These are phyloP conservation scores for Daldinia bambusicola DNA, from an alignment of 495 filamentous ascomycete genomes.

Conservation along the genomic window DNA sequence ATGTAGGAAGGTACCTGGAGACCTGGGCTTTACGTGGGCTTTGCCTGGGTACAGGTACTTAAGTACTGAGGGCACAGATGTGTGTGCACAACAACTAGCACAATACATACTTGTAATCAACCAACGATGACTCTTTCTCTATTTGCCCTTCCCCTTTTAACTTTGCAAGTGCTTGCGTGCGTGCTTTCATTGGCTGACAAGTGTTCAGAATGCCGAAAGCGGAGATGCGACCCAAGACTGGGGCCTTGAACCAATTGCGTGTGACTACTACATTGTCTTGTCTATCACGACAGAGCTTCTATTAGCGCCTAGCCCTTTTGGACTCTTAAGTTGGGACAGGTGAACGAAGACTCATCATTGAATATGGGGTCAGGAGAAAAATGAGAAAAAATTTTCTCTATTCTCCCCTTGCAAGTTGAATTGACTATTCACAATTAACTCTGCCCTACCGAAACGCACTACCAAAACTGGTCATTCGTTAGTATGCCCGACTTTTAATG, in stretches of 20 bases:
- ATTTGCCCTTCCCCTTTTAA: slow-evolving; percentile 34
- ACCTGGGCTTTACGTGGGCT: background rate
- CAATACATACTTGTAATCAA: slow-evolving; percentile 20
- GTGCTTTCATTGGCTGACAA: slow-evolving; percentile 39
- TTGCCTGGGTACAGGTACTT: too few relatives aligned
- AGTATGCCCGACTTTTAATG: slow-evolving; percentile 31
- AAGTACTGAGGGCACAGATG: background rate
- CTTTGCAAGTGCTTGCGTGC: slow-evolving; percentile 42
- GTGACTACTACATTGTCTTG: slow-evolving; percentile 40
- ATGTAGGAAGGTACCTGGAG: slow-evolving; percentile 10
- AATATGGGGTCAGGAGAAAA: slow-evolving; percentile 20
- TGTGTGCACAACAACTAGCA: background rate
- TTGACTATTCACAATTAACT: slow-evolving; percentile 14
- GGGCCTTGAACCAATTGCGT: slow-evolving; percentile 42
- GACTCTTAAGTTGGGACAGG: slow-evolving; percentile 30
- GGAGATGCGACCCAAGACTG: slow-evolving; percentile 40
- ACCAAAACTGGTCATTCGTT: slow-evolving; percentile 14
- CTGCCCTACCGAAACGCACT: slow-evolving; percentile 23
- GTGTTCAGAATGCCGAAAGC: slow-evolving; percentile 42
- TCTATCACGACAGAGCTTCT: slow-evolving; percentile 45
- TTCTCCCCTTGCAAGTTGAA: slow-evolving; percentile 16
- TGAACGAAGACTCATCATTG: slow-evolving; percentile 20
- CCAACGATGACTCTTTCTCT: slow-evolving; percentile 43
- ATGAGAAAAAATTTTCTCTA: slow-evolving; percentile 17
- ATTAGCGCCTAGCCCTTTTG: slow-evolving; percentile 42